Conservation (phyloP, 129 eudicot species). For the Chrysanthemum seticuspe region DNA sequence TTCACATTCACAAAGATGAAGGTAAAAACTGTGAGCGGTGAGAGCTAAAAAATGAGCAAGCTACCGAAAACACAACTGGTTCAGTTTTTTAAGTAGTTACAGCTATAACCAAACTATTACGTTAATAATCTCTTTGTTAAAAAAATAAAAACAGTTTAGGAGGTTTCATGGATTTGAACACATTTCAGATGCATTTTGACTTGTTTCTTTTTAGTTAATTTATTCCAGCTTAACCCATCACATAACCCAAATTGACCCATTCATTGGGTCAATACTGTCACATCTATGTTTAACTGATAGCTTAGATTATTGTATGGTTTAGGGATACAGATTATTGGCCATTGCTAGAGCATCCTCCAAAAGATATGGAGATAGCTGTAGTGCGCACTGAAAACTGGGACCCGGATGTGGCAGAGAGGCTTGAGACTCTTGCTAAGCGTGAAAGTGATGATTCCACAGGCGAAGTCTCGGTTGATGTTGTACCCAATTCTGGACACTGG, state of each 20-base stretch:
- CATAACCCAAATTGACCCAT: neutral
- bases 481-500: constrained; percentile 81
- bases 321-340: constrained; percentile 69
- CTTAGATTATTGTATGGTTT: neutral
- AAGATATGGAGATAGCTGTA: constrained; percentile 56
- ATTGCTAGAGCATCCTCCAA: constrained; percentile 66
- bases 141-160: neutral
- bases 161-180: neutral
- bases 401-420: constrained; percentile 45
- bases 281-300: neutral
- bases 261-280: neutral
- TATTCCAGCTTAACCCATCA: neutral
- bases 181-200: neutral
- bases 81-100: neutral
- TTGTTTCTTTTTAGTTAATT: neutral
- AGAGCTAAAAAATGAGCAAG: neutral
- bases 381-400: constrained; percentile 88
- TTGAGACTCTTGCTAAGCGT: constrained; percentile 44
- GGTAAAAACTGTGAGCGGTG: neutral
- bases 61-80: neutral
- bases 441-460: constrained; percentile 38
- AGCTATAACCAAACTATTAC: neutral
- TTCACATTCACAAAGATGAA: neutral
- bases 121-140: neutral
- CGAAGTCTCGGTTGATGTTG: constrained; percentile 53